Percentiles rank a stretch among this genome's conserved stretches.
Evolutionary conservation across 2,329 filamentous ascomycete genomes (phyloP).

Genomic region (Pseudocercospora cruenta): DNA sequence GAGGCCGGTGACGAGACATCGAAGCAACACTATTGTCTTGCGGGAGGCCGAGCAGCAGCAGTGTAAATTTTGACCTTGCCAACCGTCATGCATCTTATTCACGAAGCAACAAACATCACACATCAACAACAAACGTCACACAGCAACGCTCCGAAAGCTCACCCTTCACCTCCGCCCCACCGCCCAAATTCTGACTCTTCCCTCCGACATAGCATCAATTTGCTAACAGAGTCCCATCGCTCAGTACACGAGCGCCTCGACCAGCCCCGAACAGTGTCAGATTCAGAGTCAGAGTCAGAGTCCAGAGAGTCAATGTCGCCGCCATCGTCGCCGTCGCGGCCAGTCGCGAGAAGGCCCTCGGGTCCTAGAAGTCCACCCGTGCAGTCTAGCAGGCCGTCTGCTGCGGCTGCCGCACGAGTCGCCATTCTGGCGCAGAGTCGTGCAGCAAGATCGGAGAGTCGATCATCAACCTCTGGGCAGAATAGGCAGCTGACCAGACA

Average conservation of each 20-base stretch:
- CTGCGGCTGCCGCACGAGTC: neutral
- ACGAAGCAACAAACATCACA: neutral
- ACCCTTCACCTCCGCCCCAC: constrained; percentile 1
- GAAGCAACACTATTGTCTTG: constrained; percentile 13
- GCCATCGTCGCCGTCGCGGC: constrained; percentile 1
- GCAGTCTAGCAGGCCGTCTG: neutral
- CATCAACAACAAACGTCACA: neutral
- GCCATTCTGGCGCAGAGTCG: neutral
- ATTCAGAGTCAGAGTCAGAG: neutral
- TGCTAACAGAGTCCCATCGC: constrained; percentile 3
- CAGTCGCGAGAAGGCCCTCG: neutral
- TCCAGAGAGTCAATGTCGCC: neutral
- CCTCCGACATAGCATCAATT: neutral
- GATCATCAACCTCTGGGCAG: neutral
- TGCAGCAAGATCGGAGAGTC: neutral
- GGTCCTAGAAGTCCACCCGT: neutral
- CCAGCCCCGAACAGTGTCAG: neutral
- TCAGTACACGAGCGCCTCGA: neutral
- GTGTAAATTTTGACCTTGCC: constrained; percentile 10
- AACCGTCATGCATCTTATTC: constrained; percentile 8
- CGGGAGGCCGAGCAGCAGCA: constrained; percentile 7
- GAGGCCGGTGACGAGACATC: constrained; percentile 1
- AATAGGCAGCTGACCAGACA: neutral
- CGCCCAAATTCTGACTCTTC: neutral
- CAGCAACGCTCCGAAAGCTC: neutral